Evolutionary conservation across 176 grass and related monocot genomes (phyloP).

Genomic region (Bonia amplexicaulis): DNA sequence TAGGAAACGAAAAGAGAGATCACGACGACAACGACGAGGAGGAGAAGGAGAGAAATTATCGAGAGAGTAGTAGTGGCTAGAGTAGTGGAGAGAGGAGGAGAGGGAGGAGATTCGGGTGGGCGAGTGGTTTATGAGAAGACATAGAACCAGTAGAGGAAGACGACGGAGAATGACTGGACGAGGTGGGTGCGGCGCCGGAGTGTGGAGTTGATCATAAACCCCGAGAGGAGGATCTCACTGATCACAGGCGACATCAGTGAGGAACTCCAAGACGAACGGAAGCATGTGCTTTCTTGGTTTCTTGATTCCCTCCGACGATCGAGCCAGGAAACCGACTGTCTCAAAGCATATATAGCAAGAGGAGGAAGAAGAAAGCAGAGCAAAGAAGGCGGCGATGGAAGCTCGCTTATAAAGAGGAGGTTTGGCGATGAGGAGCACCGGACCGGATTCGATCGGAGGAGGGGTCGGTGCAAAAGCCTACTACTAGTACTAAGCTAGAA

Average conservation of each 20-base stretch:
- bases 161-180: conserved; percentile 98
- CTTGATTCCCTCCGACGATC: background rate
- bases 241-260: conserved; percentile 92
- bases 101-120: background rate
- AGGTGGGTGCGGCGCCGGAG: conserved; percentile 85
- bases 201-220: conserved; percentile 99
- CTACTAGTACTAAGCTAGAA: background rate
- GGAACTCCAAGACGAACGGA: conserved; percentile 56
- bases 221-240: conserved; percentile 98
- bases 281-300: conserved; percentile 45
- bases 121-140: conserved; percentile 89
- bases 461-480: background rate
- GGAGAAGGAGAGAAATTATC: background rate
- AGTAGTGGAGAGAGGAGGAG: background rate
- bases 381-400: background rate
- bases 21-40: background rate
- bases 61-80: background rate
- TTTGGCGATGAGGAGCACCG: background rate
- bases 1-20: background rate
- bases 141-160: conserved; percentile 99
- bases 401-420: conserved; percentile 25
- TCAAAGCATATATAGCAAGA: background rate
- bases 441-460: conserved; percentile 22
- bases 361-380: background rate
- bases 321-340: background rate